Percentiles rank a stretch among this genome's conserved stretches.
phyloP scores from a whole-genome alignment of 2,329 filamentous ascomycete genomes.

The Emmonsia crescens region DNA sequence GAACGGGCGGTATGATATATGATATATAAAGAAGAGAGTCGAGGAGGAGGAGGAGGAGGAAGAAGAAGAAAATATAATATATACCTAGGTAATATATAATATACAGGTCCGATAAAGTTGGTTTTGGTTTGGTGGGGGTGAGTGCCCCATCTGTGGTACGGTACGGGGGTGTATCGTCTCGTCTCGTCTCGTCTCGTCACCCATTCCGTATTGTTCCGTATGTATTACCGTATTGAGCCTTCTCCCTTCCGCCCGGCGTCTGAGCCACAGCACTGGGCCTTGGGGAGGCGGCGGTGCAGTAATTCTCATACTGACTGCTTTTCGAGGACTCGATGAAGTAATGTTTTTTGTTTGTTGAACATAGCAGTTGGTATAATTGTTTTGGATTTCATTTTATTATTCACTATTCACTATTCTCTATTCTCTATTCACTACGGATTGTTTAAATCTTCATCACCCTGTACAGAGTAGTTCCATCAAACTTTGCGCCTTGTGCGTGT shows the following conservation, averaged over 20 bases:
- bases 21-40: constrained; percentile 13
- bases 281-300: neutral
- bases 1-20: constrained; percentile 7
- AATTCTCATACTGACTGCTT: too few relatives aligned
- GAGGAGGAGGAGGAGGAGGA: neutral
- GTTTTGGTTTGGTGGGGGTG: neutral
- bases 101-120: too few relatives aligned
- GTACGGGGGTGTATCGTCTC: neutral
- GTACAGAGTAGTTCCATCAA: neutral
- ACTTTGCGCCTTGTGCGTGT: neutral
- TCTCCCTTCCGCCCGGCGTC: neutral
- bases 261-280: neutral
- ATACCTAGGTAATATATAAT: too few relatives aligned
- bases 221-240: too few relatives aligned
- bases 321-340: too few relatives aligned
- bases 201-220: neutral
- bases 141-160: neutral
- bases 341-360: too few relatives aligned
- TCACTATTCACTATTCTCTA: too few relatives aligned
- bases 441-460: too few relatives aligned
- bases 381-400: too few relatives aligned
- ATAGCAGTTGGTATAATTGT: too few relatives aligned
- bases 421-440: too few relatives aligned
- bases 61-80: neutral
- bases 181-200: neutral